Conservation (phyloP, 805 yeast genomes). For the Metschnikowia borealis region DNA sequence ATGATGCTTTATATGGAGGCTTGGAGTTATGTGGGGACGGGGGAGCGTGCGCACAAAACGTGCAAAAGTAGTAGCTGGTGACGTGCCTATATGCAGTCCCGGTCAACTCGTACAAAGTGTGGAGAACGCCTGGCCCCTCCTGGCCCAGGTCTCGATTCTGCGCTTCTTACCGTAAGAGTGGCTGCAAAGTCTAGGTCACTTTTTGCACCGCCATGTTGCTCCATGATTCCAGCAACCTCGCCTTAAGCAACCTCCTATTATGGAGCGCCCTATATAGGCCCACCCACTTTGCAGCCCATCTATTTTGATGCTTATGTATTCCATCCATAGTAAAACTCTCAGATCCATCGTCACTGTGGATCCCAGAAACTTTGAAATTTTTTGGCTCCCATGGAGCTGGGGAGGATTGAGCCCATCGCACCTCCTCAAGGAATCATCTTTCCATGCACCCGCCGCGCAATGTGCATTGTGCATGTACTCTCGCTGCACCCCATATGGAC, state of each 20-base stretch:
- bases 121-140: background rate
- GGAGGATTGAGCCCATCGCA: background rate
- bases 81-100: too few relatives aligned
- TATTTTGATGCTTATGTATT: too few relatives aligned
- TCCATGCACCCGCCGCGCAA: background rate
- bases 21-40: too few relatives aligned
- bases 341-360: too few relatives aligned
- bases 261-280: too few relatives aligned
- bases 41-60: background rate
- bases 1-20: too few relatives aligned
- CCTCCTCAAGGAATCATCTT: background rate
- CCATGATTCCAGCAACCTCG: too few relatives aligned
- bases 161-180: background rate
- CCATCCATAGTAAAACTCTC: too few relatives aligned
- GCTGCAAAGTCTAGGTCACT: background rate
- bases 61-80: background rate
- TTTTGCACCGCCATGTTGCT: background rate
- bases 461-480: background rate
- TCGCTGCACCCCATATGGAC: slow-evolving; percentile 1
- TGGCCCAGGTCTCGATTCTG: background rate
- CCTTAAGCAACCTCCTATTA: too few relatives aligned
- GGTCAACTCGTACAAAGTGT: background rate
- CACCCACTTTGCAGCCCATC: too few relatives aligned
- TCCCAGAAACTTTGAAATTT: too few relatives aligned
- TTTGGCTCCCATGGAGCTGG: too few relatives aligned